Evolutionary conservation across 306 rosid genomes (phyloP).

Genomic region (Crotalaria pallida): DNA sequence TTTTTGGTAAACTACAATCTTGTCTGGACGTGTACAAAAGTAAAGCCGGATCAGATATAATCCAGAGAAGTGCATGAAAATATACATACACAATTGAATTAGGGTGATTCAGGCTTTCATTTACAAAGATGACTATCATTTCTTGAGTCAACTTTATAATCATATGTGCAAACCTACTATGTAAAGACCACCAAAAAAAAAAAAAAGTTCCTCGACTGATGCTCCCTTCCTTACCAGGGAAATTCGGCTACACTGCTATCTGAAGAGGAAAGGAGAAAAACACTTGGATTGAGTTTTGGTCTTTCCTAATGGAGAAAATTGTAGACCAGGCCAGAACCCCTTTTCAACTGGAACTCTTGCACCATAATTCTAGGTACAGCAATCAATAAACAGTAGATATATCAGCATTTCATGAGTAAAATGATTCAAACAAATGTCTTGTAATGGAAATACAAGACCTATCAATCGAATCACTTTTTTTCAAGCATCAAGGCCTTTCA

Average conservation of each 20-base stretch:
- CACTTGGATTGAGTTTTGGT: background rate
- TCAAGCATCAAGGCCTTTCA: background rate
- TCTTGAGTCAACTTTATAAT: constrained; percentile 13
- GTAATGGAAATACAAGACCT: background rate
- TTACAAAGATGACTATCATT: constrained; percentile 22
- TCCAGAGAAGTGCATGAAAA: background rate
- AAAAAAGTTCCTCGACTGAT: background rate
- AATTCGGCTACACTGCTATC: background rate
- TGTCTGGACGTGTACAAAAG: background rate
- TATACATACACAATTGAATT: constrained; percentile 31
- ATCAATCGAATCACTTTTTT: background rate
- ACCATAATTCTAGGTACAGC: background rate
- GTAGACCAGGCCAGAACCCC: background rate
- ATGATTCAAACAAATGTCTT: background rate
- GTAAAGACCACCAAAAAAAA: background rate
- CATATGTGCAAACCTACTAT: background rate
- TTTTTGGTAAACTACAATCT: background rate
- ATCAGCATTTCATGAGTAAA: constrained; percentile 3
- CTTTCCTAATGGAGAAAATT: background rate
- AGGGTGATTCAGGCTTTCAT: constrained; percentile 18
- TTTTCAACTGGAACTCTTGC: background rate
- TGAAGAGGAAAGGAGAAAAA: background rate
- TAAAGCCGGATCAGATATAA: background rate
- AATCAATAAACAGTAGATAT: background rate
- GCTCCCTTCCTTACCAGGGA: background rate